These are phyloP conservation scores for Abortiporus biennis DNA, from an alignment of 1,284 basidiomycete genomes.

Conservation along the genomic window DNA sequence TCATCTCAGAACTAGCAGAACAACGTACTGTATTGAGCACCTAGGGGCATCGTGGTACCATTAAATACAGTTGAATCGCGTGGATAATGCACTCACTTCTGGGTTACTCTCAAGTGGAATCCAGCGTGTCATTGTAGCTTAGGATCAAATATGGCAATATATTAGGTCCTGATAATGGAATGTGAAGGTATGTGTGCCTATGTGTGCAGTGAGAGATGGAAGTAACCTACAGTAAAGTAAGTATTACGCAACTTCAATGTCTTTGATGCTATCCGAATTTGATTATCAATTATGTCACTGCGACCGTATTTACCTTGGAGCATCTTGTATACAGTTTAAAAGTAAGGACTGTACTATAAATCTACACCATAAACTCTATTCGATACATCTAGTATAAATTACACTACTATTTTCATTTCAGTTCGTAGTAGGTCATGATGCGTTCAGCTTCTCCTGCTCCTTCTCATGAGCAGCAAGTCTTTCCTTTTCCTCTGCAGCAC, in stretches of 20 bases:
- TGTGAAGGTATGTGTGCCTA: no score
- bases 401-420: background rate
- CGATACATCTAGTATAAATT: background rate
- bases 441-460: background rate
- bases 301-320: no score
- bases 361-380: background rate
- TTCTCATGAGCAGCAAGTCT: background rate
- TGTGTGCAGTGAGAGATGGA: no score
- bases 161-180: background rate
- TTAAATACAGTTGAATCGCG: no score
- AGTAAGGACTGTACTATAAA: background rate
- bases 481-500: no score
- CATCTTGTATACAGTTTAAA: background rate
- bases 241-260: no score
- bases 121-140: conserved; percentile 34
- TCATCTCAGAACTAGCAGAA: no score
- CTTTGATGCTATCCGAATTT: no score
- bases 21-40: conserved; percentile 50
- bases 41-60: no score
- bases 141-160: conserved; percentile 10
- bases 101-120: conserved; percentile 77
- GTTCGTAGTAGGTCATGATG: background rate
- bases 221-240: no score
- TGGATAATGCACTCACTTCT: conserved; percentile 49
- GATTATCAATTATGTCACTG: no score